These are phyloP conservation scores for Candida cerambycidarum DNA, from an alignment of 805 yeast species.

Conservation along the genomic window DNA sequence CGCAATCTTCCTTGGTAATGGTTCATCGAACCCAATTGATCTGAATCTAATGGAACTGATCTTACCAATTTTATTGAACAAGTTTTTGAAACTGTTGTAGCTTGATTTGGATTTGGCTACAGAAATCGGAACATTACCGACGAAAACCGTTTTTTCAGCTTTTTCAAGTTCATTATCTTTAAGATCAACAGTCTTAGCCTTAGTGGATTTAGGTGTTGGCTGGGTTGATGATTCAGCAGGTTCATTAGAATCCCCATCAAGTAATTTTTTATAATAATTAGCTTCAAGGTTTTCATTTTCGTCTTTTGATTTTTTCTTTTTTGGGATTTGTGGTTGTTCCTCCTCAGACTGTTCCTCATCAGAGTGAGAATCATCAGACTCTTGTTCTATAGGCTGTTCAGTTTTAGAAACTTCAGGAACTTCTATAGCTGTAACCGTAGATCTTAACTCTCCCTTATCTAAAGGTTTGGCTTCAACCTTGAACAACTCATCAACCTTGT, in stretches of 20 bases:
- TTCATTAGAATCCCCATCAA: slow-evolving; percentile 18
- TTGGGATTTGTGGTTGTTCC: slow-evolving; percentile 18
- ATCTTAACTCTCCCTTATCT: slow-evolving; percentile 37
- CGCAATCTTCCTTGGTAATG: slow-evolving; percentile 89
- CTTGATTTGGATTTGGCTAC: slow-evolving; percentile 64
- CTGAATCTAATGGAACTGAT: slow-evolving; percentile 84
- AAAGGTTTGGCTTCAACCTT: slow-evolving; percentile 41
- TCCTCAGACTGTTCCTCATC: slow-evolving; percentile 23
- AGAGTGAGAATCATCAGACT: background rate
- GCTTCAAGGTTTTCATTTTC: slow-evolving; percentile 15
- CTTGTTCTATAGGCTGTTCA: slow-evolving; percentile 21
- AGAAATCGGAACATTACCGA: slow-evolving; percentile 74
- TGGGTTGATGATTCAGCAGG: slow-evolving; percentile 24
- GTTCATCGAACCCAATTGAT: slow-evolving; percentile 85
- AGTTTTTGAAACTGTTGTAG: slow-evolving; percentile 62
- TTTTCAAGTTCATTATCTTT: slow-evolving; percentile 74
- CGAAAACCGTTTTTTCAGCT: slow-evolving; percentile 81
- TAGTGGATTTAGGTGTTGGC: slow-evolving; percentile 10
- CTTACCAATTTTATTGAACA: slow-evolving; percentile 53
- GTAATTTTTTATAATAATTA: slow-evolving; percentile 14
- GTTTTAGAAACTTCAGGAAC: slow-evolving; percentile 14
- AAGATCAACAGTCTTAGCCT: slow-evolving; percentile 55
- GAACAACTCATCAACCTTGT: slow-evolving; percentile 31
- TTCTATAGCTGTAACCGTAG: too few species aligned
- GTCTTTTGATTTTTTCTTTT: slow-evolving; percentile 11